Evolutionary conservation across 2,329 filamentous ascomycete species (phyloP).

Genomic region (Verticillium dahliae): DNA sequence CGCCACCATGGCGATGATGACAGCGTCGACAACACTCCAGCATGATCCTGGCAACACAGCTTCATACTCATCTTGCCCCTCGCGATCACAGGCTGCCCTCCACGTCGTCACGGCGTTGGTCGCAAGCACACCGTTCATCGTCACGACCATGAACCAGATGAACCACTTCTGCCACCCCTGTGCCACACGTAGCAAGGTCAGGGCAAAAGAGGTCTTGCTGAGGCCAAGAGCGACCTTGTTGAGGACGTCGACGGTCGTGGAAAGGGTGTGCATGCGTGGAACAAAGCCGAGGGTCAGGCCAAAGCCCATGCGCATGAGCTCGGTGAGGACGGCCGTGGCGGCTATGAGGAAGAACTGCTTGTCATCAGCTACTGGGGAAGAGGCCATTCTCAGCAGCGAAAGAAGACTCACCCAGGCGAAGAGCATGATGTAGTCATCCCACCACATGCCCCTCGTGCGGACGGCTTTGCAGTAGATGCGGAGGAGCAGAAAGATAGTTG

Average conservation of each 20-base stretch:
- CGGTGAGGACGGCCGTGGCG: slow-evolving; percentile 5
- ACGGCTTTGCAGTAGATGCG: slow-evolving; percentile 15
- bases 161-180: slow-evolving; percentile 10
- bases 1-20: slow-evolving; percentile 3
- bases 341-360: slow-evolving; percentile 3
- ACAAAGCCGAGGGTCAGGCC: slow-evolving; percentile 3
- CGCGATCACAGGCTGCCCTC: slow-evolving; percentile 3
- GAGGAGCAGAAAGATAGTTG: slow-evolving; percentile 8
- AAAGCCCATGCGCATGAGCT: slow-evolving; percentile 7
- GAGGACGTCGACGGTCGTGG: slow-evolving; percentile 4
- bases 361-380: not conserved
- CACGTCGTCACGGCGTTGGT: slow-evolving; percentile 1
- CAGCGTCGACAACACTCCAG: slow-evolving; percentile 1
- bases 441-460: slow-evolving; percentile 11
- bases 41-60: not conserved
- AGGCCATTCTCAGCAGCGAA: not conserved
- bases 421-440: slow-evolving; percentile 16
- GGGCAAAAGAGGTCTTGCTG: slow-evolving; percentile 22
- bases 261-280: slow-evolving; percentile 2
- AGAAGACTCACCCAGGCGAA: slow-evolving; percentile 10
- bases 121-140: slow-evolving; percentile 11
- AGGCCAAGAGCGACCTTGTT: slow-evolving; percentile 4
- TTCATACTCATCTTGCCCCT: not conserved
- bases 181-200: slow-evolving; percentile 20
- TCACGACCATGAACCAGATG: slow-evolving; percentile 18